Evolutionary conservation across 495 filamentous ascomycete genomes (phyloP).

Genomic region (Bryoglossum gracile): DNA sequence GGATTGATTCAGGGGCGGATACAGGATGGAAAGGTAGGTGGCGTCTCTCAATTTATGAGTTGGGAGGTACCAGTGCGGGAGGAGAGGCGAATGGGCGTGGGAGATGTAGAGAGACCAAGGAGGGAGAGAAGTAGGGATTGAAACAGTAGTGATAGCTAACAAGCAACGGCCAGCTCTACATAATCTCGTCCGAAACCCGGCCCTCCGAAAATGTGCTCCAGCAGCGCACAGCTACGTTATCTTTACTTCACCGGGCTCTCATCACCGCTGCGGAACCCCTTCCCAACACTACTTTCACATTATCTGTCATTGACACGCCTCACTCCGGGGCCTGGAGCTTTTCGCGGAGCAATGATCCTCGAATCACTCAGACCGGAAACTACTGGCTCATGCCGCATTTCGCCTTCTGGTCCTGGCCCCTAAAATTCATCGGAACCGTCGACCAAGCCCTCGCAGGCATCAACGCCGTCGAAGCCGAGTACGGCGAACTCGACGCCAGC

Average conservation of each 20-base stretch:
- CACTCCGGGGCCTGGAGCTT: slow-evolving; percentile 33
- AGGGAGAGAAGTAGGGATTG: no score
- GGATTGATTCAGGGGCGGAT: slow-evolving; percentile 38
- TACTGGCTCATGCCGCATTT: slow-evolving; percentile 77
- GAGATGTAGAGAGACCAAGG: no score
- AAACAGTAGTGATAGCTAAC: no score
- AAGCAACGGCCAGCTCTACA: no score
- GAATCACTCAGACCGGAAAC: slow-evolving; percentile 28
- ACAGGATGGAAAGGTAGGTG: slow-evolving; percentile 32
- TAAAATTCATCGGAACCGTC: slow-evolving; percentile 32
- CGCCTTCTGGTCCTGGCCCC: slow-evolving; percentile 67
- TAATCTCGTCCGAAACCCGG: no score
- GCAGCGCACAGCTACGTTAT: slow-evolving; percentile 35
- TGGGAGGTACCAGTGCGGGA: no score
- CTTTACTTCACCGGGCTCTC: slow-evolving; percentile 44
- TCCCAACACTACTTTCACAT: slow-evolving; percentile 57
- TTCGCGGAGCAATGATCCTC: slow-evolving; percentile 32
- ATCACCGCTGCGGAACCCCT: slow-evolving; percentile 40
- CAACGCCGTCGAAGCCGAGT: slow-evolving; percentile 28
- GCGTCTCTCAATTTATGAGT: no score
- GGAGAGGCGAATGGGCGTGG: no score
- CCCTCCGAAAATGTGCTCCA: no score
- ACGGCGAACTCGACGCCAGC: no score
- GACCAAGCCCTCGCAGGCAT: slow-evolving; percentile 32
- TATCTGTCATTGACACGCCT: slow-evolving; percentile 38